Evolutionary conservation across 805 yeast genomes (phyloP).

Genomic region (Lipomyces anomalus): DNA sequence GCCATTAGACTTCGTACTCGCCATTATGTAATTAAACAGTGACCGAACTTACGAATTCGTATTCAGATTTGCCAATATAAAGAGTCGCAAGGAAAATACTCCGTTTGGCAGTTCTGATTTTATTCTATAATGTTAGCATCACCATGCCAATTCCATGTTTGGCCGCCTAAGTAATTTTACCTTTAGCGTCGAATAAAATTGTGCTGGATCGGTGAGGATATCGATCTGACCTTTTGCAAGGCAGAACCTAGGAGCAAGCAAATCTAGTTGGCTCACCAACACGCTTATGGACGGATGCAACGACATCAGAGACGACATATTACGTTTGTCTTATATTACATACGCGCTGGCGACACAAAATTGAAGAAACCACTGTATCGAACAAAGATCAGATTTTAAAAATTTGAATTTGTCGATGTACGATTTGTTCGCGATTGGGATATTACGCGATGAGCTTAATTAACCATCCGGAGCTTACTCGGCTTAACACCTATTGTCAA

Average conservation of each 20-base stretch:
- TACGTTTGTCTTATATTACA: no score
- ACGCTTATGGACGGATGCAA: conserved; percentile 7
- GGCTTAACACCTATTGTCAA: no score
- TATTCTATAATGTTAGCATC: conserved; percentile 27
- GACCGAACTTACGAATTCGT: no score
- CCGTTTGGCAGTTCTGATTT: conserved; percentile 55
- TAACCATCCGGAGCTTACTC: no score
- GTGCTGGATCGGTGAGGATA: conserved; percentile 58
- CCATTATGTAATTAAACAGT: not conserved
- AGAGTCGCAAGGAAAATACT: conserved; percentile 78
- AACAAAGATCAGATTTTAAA: no score
- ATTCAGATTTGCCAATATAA: conserved; percentile 78
- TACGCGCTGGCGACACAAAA: no score
- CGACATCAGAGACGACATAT: no score
- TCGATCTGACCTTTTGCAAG: conserved; percentile 42
- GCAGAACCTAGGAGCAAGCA: conserved; percentile 22
- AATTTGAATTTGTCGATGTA: no score
- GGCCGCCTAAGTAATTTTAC: not conserved
- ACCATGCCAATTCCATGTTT: not conserved
- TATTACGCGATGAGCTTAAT: no score
- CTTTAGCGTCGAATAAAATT: conserved; percentile 63
- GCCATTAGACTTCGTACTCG: no score
- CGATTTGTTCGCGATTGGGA: no score
- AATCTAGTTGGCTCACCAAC: conserved; percentile 15
- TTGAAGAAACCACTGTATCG: no score